Evolutionary conservation across 352 stramenopile genomes (phyloP).

Genomic region (Phytophthora tubulina): DNA sequence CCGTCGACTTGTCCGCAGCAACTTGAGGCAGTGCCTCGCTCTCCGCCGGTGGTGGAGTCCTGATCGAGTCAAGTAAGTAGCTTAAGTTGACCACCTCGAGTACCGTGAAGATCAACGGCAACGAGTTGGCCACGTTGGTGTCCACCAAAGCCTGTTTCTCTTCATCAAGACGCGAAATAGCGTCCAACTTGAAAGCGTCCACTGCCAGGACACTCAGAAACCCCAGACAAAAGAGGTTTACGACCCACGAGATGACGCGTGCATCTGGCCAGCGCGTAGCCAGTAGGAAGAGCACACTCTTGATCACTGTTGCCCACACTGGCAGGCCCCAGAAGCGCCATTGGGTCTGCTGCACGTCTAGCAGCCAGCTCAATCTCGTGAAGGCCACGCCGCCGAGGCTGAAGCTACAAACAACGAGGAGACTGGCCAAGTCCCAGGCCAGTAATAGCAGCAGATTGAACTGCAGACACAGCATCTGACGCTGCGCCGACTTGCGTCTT

Average conservation of each 20-base stretch:
- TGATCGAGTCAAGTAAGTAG: conserved; percentile 69
- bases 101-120: conserved; percentile 88
- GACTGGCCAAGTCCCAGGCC: conserved; percentile 56
- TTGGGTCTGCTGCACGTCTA: conserved; percentile 48
- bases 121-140: conserved; percentile 84
- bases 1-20: conserved; percentile 37
- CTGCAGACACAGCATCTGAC: conserved; percentile 74
- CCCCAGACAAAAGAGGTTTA: conserved; percentile 57
- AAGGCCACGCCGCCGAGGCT: conserved; percentile 59
- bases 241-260: conserved; percentile 51
- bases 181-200: conserved; percentile 79
- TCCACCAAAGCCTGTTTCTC: conserved; percentile 61
- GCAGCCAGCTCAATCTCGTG: conserved; percentile 53
- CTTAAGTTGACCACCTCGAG: conserved; percentile 83
- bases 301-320: conserved; percentile 67
- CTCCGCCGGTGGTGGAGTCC: conserved; percentile 37
- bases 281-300: conserved; percentile 69
- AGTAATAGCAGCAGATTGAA: conserved; percentile 75
- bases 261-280: conserved; percentile 58
- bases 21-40: conserved; percentile 41
- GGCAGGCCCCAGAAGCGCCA: conserved; percentile 86
- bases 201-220: conserved; percentile 75
- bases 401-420: conserved; percentile 62
- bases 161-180: conserved; percentile 67
- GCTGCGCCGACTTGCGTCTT: conserved; percentile 43